Conservation (phyloP, 2,329 filamentous ascomycete species). For the Microcyclospora tardicrescens region DNA sequence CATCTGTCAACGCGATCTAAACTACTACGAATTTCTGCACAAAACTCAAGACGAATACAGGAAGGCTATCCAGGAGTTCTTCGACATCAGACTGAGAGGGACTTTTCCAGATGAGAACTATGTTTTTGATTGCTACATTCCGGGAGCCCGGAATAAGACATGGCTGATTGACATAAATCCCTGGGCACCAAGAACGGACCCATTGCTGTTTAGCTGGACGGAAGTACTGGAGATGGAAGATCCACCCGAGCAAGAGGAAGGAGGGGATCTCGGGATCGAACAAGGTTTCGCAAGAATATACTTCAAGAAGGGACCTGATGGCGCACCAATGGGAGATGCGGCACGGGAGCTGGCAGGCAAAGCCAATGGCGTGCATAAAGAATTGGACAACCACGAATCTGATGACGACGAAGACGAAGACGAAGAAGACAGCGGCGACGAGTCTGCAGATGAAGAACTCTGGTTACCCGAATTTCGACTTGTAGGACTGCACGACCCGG, state of each 20-base stretch:
- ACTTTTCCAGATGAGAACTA: conserved; percentile 78
- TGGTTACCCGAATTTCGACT: conserved; percentile 68
- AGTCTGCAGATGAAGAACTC: conserved; percentile 41
- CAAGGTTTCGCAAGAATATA: conserved; percentile 5
- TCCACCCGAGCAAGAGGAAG: conserved; percentile 19
- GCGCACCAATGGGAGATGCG: background rate
- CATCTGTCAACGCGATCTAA: conserved; percentile 79
- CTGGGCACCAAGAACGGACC: conserved; percentile 82
- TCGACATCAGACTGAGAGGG: conserved; percentile 56
- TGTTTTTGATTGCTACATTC: conserved; percentile 85
- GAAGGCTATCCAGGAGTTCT: conserved; percentile 61
- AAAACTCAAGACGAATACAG: conserved; percentile 53
- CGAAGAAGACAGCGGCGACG: conserved; percentile 10
- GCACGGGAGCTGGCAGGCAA: background rate
- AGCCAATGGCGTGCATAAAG: background rate
- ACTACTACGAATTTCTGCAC: conserved; percentile 75
- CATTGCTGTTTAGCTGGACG: conserved; percentile 76
- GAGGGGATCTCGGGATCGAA: conserved; percentile 18
- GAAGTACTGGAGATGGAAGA: conserved; percentile 67
- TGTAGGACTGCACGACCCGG: conserved; percentile 72
- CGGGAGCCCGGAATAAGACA: conserved; percentile 58
- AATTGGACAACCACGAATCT: background rate
- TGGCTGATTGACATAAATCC: conserved; percentile 91
- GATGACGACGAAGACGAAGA: conserved; percentile 1
- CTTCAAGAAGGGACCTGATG: too few species aligned